Evolutionary conservation across 2,329 filamentous ascomycete species (phyloP), one percentile per base, ranked within the genome.

Genomic region (Gaeumannomyces tritici): DNA sequence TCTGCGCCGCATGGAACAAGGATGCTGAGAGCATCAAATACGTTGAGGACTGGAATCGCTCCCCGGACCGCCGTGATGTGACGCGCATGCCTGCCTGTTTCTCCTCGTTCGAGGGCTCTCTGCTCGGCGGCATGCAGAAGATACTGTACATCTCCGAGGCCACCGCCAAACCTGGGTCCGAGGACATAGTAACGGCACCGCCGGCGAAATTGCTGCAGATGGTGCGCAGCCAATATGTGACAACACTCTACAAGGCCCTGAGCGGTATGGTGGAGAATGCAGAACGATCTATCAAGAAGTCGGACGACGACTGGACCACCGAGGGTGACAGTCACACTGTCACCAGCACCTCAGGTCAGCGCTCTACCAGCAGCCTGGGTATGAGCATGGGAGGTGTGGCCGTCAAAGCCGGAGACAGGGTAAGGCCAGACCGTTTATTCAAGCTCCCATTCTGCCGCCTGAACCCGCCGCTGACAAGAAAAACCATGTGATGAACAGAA

Each of bases 191-290:
- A 63, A 83, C 89, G 28, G 89, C 93, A 24, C 96, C 95, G 6
- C 88, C 91, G 47, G 82, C 88, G 9, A 99, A 98, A 73, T 78
- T 97, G 56, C 79, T 98, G 56, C 90, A 96, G 73, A 91, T 93
- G 84, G 91, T 98, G 21, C 85, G 93, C 66, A 89, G 87, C 66
- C 91, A 96, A 71, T 99, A 99, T 70, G 92, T 96, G 21, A 92
- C 89, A 8, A 96, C 93, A 63, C 78, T 99, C 56, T 98, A 98
- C 75, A 96, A 96, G 73, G 91, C 91, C 8, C 77, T 99, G 51
- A 96, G 91, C 69, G 95, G 93, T 27, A 93, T 99, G 86, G 92
- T 99, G 1, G 95, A 98, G 75, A 98, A 96, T 73, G 93, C 95
- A 3, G 92, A 98, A 75, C 86, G 86, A 63, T 83, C 87, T 3